Evolutionary conservation across 352 stramenopile species (phyloP).

Genomic region (Globisporangium carolinianum): DNA sequence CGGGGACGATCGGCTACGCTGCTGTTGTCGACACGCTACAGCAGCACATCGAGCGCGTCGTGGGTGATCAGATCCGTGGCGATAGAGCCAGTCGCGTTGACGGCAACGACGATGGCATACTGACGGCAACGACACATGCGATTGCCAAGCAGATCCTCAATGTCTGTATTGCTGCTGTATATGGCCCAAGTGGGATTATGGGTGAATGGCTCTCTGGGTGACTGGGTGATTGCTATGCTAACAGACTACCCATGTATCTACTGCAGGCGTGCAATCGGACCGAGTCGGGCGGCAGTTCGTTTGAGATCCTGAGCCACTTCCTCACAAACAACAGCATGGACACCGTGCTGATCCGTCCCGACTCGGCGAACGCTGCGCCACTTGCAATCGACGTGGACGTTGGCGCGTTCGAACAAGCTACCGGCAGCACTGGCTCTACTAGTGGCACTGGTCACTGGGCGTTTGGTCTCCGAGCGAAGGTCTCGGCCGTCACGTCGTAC

Average conservation of each 20-base stretch:
- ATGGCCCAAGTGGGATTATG: too few relatives aligned
- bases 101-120: slow-evolving; percentile 1
- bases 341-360: slow-evolving; percentile 55
- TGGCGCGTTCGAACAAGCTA: slow-evolving; percentile 28
- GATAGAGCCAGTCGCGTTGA: too few relatives aligned
- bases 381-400: slow-evolving; percentile 53
- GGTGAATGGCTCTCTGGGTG: too few relatives aligned
- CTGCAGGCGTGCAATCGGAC: slow-evolving; percentile 67
- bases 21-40: slow-evolving; percentile 42
- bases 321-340: slow-evolving; percentile 45
- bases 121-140: neutral
- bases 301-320: slow-evolving; percentile 59
- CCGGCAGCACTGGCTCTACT: neutral
- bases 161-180: too few relatives aligned
- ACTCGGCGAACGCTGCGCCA: slow-evolving; percentile 49
- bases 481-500: slow-evolving; percentile 60
- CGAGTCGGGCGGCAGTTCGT: slow-evolving; percentile 64
- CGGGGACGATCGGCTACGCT: slow-evolving; percentile 53
- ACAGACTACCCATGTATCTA: too few relatives aligned
- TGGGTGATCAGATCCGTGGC: slow-evolving; percentile 17
- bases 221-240: too few relatives aligned
- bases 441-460: too few relatives aligned
- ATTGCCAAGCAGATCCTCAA: slow-evolving; percentile 37
- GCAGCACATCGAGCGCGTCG: slow-evolving; percentile 28
- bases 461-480: slow-evolving; percentile 49